These are phyloP conservation scores for Saccharomyces paradoxus DNA, from an alignment of 805 yeast genomes.

Conservation along the genomic window DNA sequence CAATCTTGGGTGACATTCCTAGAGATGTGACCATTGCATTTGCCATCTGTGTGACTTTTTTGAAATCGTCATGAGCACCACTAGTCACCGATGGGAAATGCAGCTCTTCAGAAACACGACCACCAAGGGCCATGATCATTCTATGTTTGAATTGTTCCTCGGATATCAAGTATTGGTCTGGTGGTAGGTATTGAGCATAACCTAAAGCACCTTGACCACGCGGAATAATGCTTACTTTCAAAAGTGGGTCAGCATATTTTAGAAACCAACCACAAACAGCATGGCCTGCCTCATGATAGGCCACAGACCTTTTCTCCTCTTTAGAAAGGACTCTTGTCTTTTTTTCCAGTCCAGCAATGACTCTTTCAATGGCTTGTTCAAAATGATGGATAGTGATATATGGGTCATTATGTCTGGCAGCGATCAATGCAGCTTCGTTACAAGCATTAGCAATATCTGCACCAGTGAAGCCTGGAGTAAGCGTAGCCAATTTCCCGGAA, in stretches of 20 bases:
- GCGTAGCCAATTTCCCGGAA: constrained; percentile 78
- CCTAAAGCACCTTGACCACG: constrained; percentile 93
- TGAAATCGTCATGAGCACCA: constrained; percentile 90
- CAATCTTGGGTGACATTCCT: constrained; percentile 82
- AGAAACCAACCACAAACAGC: constrained; percentile 94
- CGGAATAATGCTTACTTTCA: constrained; percentile 90
- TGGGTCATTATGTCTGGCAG: constrained; percentile 68
- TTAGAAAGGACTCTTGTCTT: constrained; percentile 70
- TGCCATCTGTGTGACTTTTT: constrained; percentile 84
- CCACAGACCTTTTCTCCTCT: constrained; percentile 77
- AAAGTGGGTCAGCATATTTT: constrained; percentile 79
- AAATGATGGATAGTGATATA: constrained; percentile 63
- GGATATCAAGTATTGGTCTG: constrained; percentile 73
- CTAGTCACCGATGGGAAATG: constrained; percentile 82
- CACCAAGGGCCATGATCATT: constrained; percentile 92
- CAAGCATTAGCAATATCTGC: constrained; percentile 94
- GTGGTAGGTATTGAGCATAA: constrained; percentile 91
- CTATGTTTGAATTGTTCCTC: constrained; percentile 71
- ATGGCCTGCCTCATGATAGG: constrained; percentile 95
- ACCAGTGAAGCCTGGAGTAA: constrained; percentile 94
- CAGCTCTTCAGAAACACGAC: constrained; percentile 84
- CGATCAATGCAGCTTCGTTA: constrained; percentile 89
- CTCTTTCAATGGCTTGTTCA: constrained; percentile 89
- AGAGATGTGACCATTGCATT: constrained; percentile 79
- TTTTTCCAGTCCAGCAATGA: constrained; percentile 88